Base-by-base conservation (phyloP, 139 green algal species). In the Chlamydomonas schloesseri region DNA sequence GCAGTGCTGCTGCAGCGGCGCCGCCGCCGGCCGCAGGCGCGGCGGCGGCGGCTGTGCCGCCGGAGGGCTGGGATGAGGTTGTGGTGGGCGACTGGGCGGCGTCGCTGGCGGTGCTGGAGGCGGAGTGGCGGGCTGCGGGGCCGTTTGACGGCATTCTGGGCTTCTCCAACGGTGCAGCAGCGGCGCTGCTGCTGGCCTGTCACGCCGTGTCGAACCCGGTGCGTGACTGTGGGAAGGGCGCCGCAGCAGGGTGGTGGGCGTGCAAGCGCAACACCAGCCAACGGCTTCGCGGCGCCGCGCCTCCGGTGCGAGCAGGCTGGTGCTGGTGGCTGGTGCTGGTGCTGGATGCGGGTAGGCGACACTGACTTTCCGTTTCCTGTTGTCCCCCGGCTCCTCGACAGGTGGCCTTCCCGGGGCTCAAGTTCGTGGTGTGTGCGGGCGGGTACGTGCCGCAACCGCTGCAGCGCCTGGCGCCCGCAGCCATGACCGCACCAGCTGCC, bases 121-220 rank as follows among this genome's bases (percentile, higher is more conserved):
- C 68, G 1, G 73, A 58, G 29, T 89, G 83, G 86, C 71, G 36
- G 24, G 24, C 1, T 20, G 0, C 6, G 9, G 72, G 80, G 23
- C 70, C 70, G 36, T 94, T 87, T 70, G 86, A 92, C 26, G 91
- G 88, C 2, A 57, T 94, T 11, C 80, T 94, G 6, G 91, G 91
- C 17, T 94, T 94, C 82, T 89, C 79, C 70, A 93, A 94, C 58
- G 91, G 91, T 1, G 91, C 91, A 23, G 91, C 91, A 29, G 91
- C 89, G n/a, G 82, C 91, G 29, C 88, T 88, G 33, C 72, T 93
- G 71, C 84, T 93, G 69, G 84, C 84, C 0, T 69, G 46, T 8
- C n/a, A 62, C 24, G 81, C 81, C 5, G 21, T 31, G 53, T 34
- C 33, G 0, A 34, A 79, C 14, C 68, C 68, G 81, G 69, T 80